Base-by-base conservation (phyloP, 2,329 filamentous ascomycete species). In the Aureobasidium sp. region DNA sequence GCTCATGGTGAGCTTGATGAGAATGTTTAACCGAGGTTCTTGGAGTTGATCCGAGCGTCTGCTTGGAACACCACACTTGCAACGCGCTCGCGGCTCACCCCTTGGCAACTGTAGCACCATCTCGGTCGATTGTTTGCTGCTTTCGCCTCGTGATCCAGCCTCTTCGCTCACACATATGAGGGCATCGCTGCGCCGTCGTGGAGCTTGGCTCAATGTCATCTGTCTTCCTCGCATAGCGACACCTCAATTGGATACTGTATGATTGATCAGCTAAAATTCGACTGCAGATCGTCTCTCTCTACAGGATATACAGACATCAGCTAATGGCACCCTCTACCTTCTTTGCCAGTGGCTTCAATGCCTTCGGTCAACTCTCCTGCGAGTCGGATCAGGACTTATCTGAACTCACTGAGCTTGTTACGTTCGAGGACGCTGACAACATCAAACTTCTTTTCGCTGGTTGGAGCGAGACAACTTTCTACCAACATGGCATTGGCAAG, bases 391-490 rank as follows among this genome's bases (percentile, higher is more conserved):
- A 58, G 11, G 61, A 63, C 40, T 19, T 62, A 2, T 17, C n/a
- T 6, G 24, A 49, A n/a, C 61, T 19, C 31, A 19, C 17, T n/a
- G 45, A 52, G n/a, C 40, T 62, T 6, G 39, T 39, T 1, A 31
- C 11, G 22, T 31, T 40, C 11, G 19, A 61, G 15, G 39, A 47
- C 15, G 17, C 14, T 1, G 49, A 19, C 19, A 31, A 48, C 7
- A 14, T 27, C 7, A 61, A 65, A 12, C 45, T 73, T 15, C 47
- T 73, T 0, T 72, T 70, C 64, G 63, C 68, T 6, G 67, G 70
- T 50, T 74, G 71, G 71, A 71, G 70, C 57, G 70, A 65, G 45
- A 71, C 69, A 6, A 62, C 68, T 2, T 33, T 72, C 42, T 61
- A 62, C 24, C 49, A 44, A 22, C 50, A 47, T 12, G 47, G 45